These are phyloP conservation scores for Leccinum cinnamomeum DNA, from an alignment of 1,284 basidiomycete species.

Conservation along the genomic window DNA sequence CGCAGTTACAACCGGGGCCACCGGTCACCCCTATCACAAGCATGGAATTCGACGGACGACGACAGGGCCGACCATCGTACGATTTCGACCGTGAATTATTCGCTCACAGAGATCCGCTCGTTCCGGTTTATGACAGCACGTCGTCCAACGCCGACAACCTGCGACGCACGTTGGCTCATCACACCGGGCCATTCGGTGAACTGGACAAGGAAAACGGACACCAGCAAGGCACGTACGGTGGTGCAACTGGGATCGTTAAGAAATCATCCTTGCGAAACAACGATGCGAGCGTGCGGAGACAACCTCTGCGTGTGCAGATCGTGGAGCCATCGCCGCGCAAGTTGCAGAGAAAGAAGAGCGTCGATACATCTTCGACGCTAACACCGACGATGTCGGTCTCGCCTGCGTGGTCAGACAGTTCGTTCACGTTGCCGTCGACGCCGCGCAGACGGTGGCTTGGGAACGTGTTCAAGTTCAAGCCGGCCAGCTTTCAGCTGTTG, in stretches of 20 bases:
- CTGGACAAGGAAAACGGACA: conserved; percentile 40
- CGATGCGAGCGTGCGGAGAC: conserved; percentile 9
- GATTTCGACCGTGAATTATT: conserved; percentile 1
- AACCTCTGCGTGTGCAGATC: no score
- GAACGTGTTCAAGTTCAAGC: conserved; percentile 58
- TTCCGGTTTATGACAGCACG: conserved; percentile 3
- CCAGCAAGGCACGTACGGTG: conserved; percentile 11
- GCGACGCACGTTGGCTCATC: background rate
- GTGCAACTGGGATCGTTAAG: conserved; percentile 29
- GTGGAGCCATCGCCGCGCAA: no score
- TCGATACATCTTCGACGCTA: no score
- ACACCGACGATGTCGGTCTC: conserved; percentile 13
- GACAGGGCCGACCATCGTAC: conserved; percentile 11
- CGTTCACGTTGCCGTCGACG: conserved; percentile 42
- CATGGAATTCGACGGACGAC: conserved; percentile 19
- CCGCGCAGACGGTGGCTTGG: conserved; percentile 85
- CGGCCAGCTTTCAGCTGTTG: conserved; percentile 22
- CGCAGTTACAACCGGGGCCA: conserved; percentile 17
- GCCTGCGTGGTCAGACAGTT: conserved; percentile 51
- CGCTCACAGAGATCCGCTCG: conserved; percentile 13
- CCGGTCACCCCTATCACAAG: conserved; percentile 23
- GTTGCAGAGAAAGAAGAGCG: no score
- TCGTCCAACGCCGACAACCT: conserved; percentile 5
- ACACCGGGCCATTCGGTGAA: conserved; percentile 24
- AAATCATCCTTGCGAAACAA: conserved; percentile 48